These are phyloP conservation scores for Protostelium mycophagum DNA, from an alignment of 78 protist genomes.

Conservation along the genomic window DNA sequence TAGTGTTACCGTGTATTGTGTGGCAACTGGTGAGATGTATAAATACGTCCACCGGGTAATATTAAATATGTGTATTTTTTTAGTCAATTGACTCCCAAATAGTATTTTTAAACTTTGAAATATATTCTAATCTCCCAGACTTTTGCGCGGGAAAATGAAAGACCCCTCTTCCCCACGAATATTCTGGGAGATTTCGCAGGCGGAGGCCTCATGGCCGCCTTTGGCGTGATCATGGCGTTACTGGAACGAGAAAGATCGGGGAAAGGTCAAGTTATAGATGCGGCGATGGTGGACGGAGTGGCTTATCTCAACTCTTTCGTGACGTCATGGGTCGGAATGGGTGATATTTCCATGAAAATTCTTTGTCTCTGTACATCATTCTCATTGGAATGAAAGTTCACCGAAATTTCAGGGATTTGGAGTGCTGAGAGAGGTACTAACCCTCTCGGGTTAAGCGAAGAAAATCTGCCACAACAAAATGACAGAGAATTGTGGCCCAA, in stretches of 20 bases:
- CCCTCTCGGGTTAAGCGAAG: constrained; percentile 6
- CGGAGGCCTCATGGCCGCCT: constrained; percentile 56
- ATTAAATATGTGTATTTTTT: too few relatives aligned
- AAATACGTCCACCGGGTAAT: neutral
- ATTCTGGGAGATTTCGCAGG: constrained; percentile 74
- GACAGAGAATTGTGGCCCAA: constrained; percentile 9
- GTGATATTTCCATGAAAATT: too few relatives aligned
- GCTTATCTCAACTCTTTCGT: constrained; percentile 14
- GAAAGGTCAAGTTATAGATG: constrained; percentile 48
- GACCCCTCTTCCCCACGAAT: constrained; percentile 58
- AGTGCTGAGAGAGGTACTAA: constrained; percentile 28
- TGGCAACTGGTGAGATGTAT: too few relatives aligned
- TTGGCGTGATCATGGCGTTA: constrained; percentile 62
- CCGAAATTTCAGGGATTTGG: constrained; percentile 12
- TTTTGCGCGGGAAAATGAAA: constrained; percentile 12
- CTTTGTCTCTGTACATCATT: too few relatives aligned
- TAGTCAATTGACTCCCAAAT: neutral
- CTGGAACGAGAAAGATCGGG: constrained; percentile 17
- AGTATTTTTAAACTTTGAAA: neutral
- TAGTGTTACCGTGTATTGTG: too few relatives aligned
- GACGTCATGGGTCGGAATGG: neutral
- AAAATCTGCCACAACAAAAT: constrained; percentile 17
- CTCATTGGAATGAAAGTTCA: neutral
- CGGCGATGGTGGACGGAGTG: constrained; percentile 34
- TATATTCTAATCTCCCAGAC: neutral